Conservation (phyloP, 2,329 filamentous ascomycete genomes). For the Stylonectria norvegica region DNA sequence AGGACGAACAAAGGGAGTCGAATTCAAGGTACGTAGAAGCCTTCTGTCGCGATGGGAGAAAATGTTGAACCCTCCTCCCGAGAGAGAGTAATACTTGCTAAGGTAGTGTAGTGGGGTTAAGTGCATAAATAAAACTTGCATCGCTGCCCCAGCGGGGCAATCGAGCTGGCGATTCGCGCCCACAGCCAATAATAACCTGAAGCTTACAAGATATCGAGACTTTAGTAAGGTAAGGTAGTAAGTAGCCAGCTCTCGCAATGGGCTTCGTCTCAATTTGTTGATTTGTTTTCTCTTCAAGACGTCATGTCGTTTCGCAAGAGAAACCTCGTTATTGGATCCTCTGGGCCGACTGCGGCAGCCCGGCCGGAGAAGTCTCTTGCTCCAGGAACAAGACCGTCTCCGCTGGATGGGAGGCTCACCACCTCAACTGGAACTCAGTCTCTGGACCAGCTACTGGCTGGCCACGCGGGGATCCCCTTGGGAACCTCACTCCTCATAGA, state of each 20-base stretch:
- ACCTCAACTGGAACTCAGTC: constrained; percentile 90
- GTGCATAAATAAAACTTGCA: constrained; percentile 14
- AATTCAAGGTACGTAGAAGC: not conserved
- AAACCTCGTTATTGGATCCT: constrained; percentile 48
- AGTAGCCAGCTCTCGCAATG: too few relatives aligned
- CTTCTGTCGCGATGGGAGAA: not conserved
- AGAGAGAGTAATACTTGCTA: not conserved
- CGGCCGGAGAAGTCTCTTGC: constrained; percentile 37
- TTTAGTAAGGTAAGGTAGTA: too few relatives aligned
- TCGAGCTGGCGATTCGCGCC: too few relatives aligned
- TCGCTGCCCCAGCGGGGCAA: constrained; percentile 23
- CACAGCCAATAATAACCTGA: constrained; percentile 9
- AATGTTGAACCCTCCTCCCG: not conserved
- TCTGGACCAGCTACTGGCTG: constrained; percentile 78
- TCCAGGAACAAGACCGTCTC: constrained; percentile 71
- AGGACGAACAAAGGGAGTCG: too few relatives aligned
- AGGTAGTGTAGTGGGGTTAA: constrained; percentile 15
- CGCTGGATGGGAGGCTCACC: constrained; percentile 79
- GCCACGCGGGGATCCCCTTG: constrained; percentile 79
- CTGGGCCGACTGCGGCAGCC: constrained; percentile 18
- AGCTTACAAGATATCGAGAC: too few relatives aligned
- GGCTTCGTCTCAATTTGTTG: too few relatives aligned
- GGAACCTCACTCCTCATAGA: constrained; percentile 79
- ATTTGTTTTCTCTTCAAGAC: too few relatives aligned
- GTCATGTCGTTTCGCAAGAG: constrained; percentile 57